Evolutionary conservation across 2,329 filamentous ascomycete genomes (phyloP).

Genomic region (Aschersonia sp.): DNA sequence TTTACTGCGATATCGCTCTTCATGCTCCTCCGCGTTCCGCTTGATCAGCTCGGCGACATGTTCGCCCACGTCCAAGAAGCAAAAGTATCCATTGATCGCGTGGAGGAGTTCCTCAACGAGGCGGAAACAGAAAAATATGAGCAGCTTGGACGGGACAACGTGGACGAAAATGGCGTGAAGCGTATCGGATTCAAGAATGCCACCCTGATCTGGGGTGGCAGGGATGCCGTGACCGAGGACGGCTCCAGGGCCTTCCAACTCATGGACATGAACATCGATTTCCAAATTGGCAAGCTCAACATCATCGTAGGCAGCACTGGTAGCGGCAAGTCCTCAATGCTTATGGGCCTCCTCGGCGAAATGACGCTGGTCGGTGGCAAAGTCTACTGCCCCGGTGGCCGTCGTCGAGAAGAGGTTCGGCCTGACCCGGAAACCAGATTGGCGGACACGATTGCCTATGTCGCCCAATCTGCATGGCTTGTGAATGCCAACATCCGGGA

Average conservation of each 20-base stretch:
- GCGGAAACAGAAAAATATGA: conserved; percentile 93
- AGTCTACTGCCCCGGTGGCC: conserved; percentile 74
- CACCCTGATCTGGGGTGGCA: conserved; percentile 78
- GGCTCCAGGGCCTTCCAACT: conserved; percentile 67
- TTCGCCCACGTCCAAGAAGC: conserved; percentile 95
- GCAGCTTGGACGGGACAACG: conserved; percentile 59
- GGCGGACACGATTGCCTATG: conserved; percentile 87
- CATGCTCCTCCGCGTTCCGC: conserved; percentile 77
- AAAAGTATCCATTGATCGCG: conserved; percentile 90
- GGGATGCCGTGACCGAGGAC: conserved; percentile 43
- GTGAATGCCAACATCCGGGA: conserved; percentile 92
- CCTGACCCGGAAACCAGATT: conserved; percentile 72
- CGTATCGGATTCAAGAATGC: conserved; percentile 75
- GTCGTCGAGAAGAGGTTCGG: conserved; percentile 71
- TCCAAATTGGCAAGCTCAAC: conserved; percentile 75
- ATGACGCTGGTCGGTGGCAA: conserved; percentile 76
- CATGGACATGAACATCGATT: conserved; percentile 70
- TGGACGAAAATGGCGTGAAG: conserved; percentile 53
- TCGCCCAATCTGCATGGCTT: conserved; percentile 92
- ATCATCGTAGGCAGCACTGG: conserved; percentile 88
- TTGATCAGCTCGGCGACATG: conserved; percentile 97
- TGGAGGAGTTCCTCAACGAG: conserved; percentile 85
- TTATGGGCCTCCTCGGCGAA: conserved; percentile 92
- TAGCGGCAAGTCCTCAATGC: conserved; percentile 84
- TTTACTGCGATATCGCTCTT: conserved; percentile 96